Evolutionary conservation across 306 rosid species (phyloP).

Genomic region (Macrotyloma uniflorum): DNA sequence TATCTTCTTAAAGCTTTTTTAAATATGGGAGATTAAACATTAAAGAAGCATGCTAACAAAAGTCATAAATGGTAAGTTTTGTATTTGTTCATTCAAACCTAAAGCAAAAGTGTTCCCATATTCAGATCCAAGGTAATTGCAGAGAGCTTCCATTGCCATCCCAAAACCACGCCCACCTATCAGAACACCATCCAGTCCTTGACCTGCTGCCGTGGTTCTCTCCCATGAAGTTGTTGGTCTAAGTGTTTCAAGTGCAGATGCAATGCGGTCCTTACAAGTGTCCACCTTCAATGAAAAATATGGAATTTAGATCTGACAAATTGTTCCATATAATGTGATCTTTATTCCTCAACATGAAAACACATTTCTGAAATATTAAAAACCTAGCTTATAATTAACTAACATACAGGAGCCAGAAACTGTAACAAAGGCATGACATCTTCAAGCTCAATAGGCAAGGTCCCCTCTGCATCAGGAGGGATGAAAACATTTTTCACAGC

Average conservation of each 20-base stretch:
- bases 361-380: not conserved
- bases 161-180: conserved; percentile 98
- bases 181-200: conserved; percentile 87
- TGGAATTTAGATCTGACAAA: conserved; percentile 29
- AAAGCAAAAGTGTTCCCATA: conserved; percentile 95
- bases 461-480: conserved; percentile 80
- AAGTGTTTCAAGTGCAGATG: conserved; percentile 90
- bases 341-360: conserved; percentile 12
- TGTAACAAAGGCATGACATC: conserved; percentile 98
- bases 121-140: conserved; percentile 94
- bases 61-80: conserved; percentile 31
- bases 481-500: conserved; percentile 86
- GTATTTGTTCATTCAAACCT: conserved; percentile 57
- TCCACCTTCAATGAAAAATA: conserved; percentile 69
- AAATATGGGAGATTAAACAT: conserved; percentile 1
- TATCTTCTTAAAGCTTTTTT: conserved; percentile 34
- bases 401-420: conserved; percentile 96
- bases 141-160: conserved; percentile 88
- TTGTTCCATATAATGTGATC: not conserved
- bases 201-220: conserved; percentile 89
- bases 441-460: conserved; percentile 78
- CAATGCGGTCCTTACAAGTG: conserved; percentile 89
- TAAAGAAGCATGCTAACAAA: conserved; percentile 19
- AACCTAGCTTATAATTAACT: conserved; percentile 39
- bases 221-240: conserved; percentile 98